phyloP scores from a whole-genome alignment of 2,329 filamentous ascomycete species.

The Gnomoniopsis smithogilvyi region DNA sequence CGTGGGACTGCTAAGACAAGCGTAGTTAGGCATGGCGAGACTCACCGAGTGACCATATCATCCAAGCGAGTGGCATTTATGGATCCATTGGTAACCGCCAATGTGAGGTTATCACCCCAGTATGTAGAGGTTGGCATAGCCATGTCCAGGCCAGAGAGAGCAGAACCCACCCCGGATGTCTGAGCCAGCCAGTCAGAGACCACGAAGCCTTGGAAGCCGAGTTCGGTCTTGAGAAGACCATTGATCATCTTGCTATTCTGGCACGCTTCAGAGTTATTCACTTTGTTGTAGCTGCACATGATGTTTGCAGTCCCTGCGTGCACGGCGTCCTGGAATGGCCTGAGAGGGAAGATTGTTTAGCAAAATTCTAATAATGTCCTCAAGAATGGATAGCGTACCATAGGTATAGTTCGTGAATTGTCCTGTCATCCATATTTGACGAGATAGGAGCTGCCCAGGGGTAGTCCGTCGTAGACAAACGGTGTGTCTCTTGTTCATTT shows the following conservation, averaged over 20 bases:
- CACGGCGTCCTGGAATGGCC: conserved; percentile 17
- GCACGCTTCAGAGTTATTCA: conserved; percentile 53
- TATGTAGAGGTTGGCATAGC: conserved; percentile 53
- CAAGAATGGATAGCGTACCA: conserved; percentile 26
- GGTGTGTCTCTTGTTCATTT: conserved; percentile 42
- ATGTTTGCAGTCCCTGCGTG: conserved; percentile 11
- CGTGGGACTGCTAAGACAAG: too few relatives aligned
- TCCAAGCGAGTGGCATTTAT: conserved; percentile 52
- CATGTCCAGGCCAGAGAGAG: conserved; percentile 68
- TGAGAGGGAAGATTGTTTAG: too few relatives aligned
- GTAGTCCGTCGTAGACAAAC: conserved; percentile 55
- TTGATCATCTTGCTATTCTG: conserved; percentile 67
- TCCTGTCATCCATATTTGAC: conserved; percentile 39
- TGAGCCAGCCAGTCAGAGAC: conserved; percentile 67
- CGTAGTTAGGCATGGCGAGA: not conserved
- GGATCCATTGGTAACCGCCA: conserved; percentile 58
- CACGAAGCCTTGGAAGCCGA: conserved; percentile 63
- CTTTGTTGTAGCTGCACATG: conserved; percentile 17
- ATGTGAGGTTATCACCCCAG: conserved; percentile 52
- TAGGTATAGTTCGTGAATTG: conserved; percentile 43
- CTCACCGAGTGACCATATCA: conserved; percentile 44
- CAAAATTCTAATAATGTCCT: too few relatives aligned
- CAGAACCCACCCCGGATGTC: conserved; percentile 58
- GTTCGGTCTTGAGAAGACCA: conserved; percentile 60
- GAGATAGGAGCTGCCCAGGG: conserved; percentile 33